Evolutionary conservation across 164 flowering plant species (phyloP).

Genomic region (Aristolochia californica): DNA sequence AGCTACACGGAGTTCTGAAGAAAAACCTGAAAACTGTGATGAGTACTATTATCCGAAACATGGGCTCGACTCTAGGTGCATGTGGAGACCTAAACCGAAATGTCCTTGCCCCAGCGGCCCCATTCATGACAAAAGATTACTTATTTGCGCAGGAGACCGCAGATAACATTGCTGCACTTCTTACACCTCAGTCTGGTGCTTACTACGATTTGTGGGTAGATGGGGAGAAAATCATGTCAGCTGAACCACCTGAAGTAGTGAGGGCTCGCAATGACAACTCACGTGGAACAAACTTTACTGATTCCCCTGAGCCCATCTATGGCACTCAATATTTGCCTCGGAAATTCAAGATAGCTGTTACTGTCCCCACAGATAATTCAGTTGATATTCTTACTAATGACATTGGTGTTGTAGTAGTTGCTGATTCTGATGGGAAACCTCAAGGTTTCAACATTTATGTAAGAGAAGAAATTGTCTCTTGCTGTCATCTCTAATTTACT

Average conservation of each 20-base stretch:
- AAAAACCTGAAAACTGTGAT: constrained; percentile 88
- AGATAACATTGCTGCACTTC: constrained; percentile 85
- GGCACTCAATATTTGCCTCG: constrained; percentile 97
- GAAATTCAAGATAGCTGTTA: constrained; percentile 93
- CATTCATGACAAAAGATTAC: constrained; percentile 69
- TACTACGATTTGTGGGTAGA: constrained; percentile 98
- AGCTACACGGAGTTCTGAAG: constrained; percentile 94
- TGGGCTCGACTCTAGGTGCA: constrained; percentile 99
- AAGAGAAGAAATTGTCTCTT: constrained; percentile 13
- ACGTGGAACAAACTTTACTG: constrained; percentile 90
- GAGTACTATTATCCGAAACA: constrained; percentile 68
- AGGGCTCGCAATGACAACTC: constrained; percentile 92
- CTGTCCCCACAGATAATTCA: constrained; percentile 91
- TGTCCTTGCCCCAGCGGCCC: constrained; percentile 99
- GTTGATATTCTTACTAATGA: constrained; percentile 96
- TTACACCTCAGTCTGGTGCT: constrained; percentile 92
- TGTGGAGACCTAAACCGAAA: constrained; percentile 98
- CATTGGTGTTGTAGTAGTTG: constrained; percentile 83
- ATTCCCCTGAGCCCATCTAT: constrained; percentile 95
- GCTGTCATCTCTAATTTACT: not conserved
- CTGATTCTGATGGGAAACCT: constrained; percentile 81
- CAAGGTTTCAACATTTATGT: constrained; percentile 92
- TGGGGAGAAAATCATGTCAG: constrained; percentile 81
- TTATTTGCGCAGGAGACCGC: constrained; percentile 89
- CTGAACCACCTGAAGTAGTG: constrained; percentile 87